Base-by-base conservation (phyloP, 169 alveolate species). In the Plasmodium chabaudi region DNA sequence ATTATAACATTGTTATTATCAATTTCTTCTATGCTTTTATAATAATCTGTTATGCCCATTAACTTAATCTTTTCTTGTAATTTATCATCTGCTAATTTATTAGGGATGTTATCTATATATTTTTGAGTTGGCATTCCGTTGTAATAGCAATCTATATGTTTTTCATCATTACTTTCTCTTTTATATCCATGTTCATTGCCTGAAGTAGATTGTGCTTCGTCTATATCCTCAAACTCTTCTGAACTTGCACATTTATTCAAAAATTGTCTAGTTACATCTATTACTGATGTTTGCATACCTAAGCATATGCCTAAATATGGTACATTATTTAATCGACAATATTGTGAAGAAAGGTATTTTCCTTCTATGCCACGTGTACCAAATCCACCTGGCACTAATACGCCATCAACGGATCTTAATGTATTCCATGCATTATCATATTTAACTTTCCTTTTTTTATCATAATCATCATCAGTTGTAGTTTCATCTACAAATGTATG, bases 311-410 rank as follows among this genome's bases (percentile, higher is more conserved):
- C 99, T 60, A 97, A 87, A 84, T 89, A 95, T 12, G 99, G 99
- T 27, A 95, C 74, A 55, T 95, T 93, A 70, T 92, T 93, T 49
- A 87, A 87, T 55, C 99, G 88, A 74, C 99, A 97, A 87, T 95
- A 96, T 70, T 95, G 47, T 34, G 95, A 94, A n/a, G 98, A 96
- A 60, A 88, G 77, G 72, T 92, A 93, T 70, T 97, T 97, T 9
- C 99, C 99, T 68, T 93, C 93, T 53, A 95, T 88, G 13, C 99
- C 99, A 49, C 99, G 92, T 27, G 96, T 94, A 0, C 99, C 99
- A 93, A 97, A 98, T 9, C 99, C 99, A 6, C 97, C 99, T 5
- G 99, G 99, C 19, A 97, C 96, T 44, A 98, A 95, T 46, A 98
- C 97, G 1, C 99, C 99, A 44, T 96, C 95, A 10, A 92, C 95